Conservation (phyloP, 179 eudicot species). For the Actinidia polygama region DNA sequence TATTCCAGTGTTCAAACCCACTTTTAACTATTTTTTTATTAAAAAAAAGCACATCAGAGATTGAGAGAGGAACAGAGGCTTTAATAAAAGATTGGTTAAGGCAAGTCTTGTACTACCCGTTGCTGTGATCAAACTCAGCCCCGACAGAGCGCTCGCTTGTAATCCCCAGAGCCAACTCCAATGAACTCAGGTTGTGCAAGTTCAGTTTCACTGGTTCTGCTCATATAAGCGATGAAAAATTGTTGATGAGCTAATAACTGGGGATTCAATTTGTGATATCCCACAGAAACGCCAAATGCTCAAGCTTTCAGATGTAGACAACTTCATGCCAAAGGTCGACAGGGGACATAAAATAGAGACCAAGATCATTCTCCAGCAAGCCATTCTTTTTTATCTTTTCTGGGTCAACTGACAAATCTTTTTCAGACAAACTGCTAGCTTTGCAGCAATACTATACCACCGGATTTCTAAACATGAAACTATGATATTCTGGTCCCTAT, state of each 20-base stretch:
- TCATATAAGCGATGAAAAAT: not conserved
- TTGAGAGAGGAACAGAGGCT: not conserved
- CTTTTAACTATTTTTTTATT: too few relatives aligned
- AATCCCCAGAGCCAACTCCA: not conserved
- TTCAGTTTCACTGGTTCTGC: not conserved
- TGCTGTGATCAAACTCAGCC: conserved; percentile 6
- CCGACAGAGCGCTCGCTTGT: not conserved
- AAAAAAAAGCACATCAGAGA: not conserved
- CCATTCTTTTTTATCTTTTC: not conserved
- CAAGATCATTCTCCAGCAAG: not conserved
- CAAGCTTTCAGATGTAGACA: conserved; percentile 7
- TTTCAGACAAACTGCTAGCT: not conserved
- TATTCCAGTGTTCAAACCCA: too few relatives aligned
- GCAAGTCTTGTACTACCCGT: not conserved
- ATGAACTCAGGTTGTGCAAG: not conserved
- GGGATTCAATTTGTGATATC: not conserved
- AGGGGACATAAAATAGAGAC: not conserved
- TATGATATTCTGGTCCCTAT: not conserved
- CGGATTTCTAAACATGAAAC: not conserved
- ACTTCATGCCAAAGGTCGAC: not conserved
- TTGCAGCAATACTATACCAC: not conserved
- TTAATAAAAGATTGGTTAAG: not conserved
- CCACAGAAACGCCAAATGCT: not conserved
- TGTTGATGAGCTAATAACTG: not conserved
- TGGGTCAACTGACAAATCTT: not conserved